phyloP scores from a whole-genome alignment of 768 basidiomycete species.

The Asterophora lycoperdoides region DNA sequence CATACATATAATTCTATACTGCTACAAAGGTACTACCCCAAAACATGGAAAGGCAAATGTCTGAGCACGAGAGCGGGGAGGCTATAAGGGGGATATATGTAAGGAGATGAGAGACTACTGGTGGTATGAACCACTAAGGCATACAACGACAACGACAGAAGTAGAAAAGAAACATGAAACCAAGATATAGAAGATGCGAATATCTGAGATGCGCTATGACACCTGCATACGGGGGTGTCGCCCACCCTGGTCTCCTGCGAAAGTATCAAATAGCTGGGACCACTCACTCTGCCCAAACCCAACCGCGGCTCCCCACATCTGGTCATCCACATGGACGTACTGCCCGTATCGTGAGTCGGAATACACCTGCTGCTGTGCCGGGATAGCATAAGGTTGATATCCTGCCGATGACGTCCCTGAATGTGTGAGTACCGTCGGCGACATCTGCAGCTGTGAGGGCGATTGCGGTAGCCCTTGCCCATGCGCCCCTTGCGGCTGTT shows the following conservation, averaged over 20 bases:
- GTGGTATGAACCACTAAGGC: constrained; percentile 14
- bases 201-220: constrained; percentile 24
- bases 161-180: constrained; percentile 11
- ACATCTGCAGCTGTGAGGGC: constrained; percentile 23
- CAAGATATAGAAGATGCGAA: constrained; percentile 17
- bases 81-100: constrained; percentile 14
- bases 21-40: constrained; percentile 28
- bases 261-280: constrained; percentile 57
- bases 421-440: constrained; percentile 17
- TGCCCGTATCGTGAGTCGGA: constrained; percentile 38
- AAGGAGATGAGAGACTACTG: constrained; percentile 6
- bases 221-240: constrained; percentile 31
- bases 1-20: constrained; percentile 29
- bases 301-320: constrained; percentile 72
- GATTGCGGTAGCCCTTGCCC: constrained; percentile 14
- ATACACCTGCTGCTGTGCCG: constrained; percentile 31
- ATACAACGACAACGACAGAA: constrained; percentile 21
- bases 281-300: constrained; percentile 78
- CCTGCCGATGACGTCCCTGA: constrained; percentile 5
- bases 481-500: constrained; percentile 11
- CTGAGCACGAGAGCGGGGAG: constrained; percentile 13
- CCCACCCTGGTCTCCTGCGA: constrained; percentile 42
- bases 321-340: constrained; percentile 55
- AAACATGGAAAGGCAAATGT: constrained; percentile 12
- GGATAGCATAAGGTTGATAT: constrained; percentile 17